A percentile compares a stretch with the other conserved stretches of the same genome.
Conservation (phyloP, 495 filamentous ascomycete species). For the Aspergillus mulundensis region DNA sequence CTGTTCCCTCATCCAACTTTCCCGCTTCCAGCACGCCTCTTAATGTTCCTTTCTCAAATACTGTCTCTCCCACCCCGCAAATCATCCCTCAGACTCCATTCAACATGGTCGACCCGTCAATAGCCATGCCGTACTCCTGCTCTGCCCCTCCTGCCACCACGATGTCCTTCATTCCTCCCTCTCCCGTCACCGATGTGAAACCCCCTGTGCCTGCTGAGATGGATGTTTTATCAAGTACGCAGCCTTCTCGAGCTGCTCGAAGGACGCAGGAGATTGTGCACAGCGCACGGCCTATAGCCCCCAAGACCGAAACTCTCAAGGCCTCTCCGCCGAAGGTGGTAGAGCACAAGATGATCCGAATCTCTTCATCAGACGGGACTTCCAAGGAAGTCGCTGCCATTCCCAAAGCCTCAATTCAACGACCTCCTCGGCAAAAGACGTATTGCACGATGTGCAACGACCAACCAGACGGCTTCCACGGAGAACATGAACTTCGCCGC, state of each 20-base stretch:
- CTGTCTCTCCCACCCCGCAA: slow-evolving; percentile 22
- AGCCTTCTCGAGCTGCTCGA: slow-evolving; percentile 36
- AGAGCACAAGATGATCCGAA: slow-evolving; percentile 50
- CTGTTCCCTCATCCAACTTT: slow-evolving; percentile 32
- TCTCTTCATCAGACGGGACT: slow-evolving; percentile 56
- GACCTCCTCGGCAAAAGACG: slow-evolving; percentile 73
- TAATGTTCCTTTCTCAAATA: slow-evolving; percentile 27
- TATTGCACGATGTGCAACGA: slow-evolving; percentile 70
- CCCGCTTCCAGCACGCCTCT: slow-evolving; percentile 28
- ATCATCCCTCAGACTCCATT: slow-evolving; percentile 26
- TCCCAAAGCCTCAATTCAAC: slow-evolving; percentile 65
- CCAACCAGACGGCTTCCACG: slow-evolving; percentile 82
- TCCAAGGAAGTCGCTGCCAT: slow-evolving; percentile 60
- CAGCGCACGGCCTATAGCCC: slow-evolving; percentile 42
- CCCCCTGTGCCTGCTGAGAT: slow-evolving; percentile 33
- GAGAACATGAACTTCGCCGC: slow-evolving; percentile 87
- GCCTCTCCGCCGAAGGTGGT: slow-evolving; percentile 25
- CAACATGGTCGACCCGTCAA: slow-evolving; percentile 25
- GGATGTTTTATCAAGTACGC: slow-evolving; percentile 24
- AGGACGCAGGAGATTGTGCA: slow-evolving; percentile 42
- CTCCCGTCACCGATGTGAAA: slow-evolving; percentile 32
- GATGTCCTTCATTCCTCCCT: slow-evolving; percentile 16
- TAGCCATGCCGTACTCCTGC: slow-evolving; percentile 28
- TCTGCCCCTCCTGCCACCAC: slow-evolving; percentile 33
- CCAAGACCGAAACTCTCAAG: slow-evolving; percentile 34